A percentile compares a stretch with the other conserved stretches of the same genome.
Conservation (phyloP, 2,329 filamentous ascomycete species). For the Aspergillus thermomutatus region DNA sequence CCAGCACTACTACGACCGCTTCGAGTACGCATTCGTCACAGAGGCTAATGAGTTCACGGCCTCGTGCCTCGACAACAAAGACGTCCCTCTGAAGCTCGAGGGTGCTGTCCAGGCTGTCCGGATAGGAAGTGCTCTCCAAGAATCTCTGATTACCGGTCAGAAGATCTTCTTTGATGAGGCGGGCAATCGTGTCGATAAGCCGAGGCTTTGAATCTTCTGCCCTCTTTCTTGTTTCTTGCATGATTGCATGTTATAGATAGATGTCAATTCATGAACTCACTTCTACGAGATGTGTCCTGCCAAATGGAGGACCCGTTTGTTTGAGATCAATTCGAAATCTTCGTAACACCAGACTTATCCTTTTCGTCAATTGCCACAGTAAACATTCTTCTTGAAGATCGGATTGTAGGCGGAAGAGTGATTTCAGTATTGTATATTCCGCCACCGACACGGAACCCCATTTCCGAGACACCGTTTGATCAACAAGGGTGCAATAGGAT, state of each 20-base stretch:
- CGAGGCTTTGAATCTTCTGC: slow-evolving; percentile 4
- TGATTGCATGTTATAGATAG: neutral
- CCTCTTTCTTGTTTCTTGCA: too few species aligned
- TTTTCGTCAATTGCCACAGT: neutral
- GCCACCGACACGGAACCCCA: slow-evolving; percentile 6
- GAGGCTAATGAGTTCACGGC: slow-evolving; percentile 65
- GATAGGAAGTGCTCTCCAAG: slow-evolving; percentile 60
- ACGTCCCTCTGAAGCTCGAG: slow-evolving; percentile 54
- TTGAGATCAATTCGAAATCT: neutral
- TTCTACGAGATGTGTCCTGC: neutral
- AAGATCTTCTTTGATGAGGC: slow-evolving; percentile 59
- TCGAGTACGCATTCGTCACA: slow-evolving; percentile 61
- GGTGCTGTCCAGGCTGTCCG: slow-evolving; percentile 56
- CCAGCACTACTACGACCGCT: slow-evolving; percentile 62
- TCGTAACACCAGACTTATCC: neutral
- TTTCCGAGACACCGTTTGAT: slow-evolving; percentile 3
- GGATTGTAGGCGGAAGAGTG: neutral
- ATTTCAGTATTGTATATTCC: neutral
- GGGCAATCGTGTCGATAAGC: slow-evolving; percentile 45
- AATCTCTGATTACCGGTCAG: slow-evolving; percentile 52
- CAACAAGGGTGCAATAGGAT: neutral
- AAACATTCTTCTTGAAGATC: neutral
- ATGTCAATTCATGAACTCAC: neutral
- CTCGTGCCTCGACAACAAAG: slow-evolving; percentile 53
- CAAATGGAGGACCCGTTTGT: neutral